Conservation (phyloP, 169 alveolate species). For the Plasmodium yoelii region DNA sequence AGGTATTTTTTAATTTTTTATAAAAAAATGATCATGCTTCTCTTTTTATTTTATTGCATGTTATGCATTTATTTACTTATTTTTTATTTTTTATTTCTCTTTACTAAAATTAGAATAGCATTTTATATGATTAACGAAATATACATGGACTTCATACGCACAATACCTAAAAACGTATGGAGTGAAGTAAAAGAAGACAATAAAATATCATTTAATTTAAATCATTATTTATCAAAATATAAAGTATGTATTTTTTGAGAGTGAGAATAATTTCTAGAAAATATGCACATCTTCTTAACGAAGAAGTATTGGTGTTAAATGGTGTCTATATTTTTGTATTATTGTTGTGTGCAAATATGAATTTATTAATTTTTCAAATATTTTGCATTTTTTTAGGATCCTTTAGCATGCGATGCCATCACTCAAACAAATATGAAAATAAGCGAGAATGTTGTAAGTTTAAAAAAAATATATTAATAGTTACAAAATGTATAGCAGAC, state of each 20-base stretch:
- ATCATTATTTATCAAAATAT: slow-evolving; percentile 53
- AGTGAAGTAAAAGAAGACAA: slow-evolving; percentile 63
- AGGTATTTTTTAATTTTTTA: slow-evolving; percentile 37
- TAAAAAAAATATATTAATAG: neutral
- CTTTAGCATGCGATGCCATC: slow-evolving; percentile 71
- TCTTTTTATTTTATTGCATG: neutral
- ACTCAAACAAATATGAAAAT: slow-evolving; percentile 75
- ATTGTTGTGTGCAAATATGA: neutral
- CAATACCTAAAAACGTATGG: slow-evolving; percentile 67
- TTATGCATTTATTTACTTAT: neutral
- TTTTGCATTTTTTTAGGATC: slow-evolving; percentile 33
- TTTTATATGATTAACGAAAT: slow-evolving; percentile 75
- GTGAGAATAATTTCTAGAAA: neutral
- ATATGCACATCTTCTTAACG: neutral
- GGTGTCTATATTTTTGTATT: neutral
- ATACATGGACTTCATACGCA: slow-evolving; percentile 37
- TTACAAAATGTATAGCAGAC: neutral
- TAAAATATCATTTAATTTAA: slow-evolving; percentile 37
- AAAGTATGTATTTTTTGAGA: slow-evolving; percentile 16
- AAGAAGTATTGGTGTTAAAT: neutral
- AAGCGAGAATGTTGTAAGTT: slow-evolving; percentile 56
- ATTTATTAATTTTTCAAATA: neutral
- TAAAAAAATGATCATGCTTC: neutral
- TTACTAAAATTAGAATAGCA: slow-evolving; percentile 37
- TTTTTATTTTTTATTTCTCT: neutral